phyloP scores from a whole-genome alignment of 768 basidiomycete species.

The Gloeostereum incarnatum region DNA sequence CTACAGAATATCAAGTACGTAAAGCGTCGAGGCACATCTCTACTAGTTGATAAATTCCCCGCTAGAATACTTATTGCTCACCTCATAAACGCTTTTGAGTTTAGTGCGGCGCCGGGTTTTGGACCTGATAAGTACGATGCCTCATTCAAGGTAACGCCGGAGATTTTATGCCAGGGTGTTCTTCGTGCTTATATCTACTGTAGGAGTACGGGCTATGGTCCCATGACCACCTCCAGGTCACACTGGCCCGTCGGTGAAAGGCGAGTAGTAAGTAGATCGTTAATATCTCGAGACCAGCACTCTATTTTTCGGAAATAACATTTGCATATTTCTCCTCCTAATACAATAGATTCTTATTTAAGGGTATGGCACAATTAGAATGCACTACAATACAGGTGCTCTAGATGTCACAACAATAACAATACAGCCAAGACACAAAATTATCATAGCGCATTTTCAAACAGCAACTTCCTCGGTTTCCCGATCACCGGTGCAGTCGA shows the following conservation, averaged over 20 bases:
- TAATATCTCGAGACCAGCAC: too few relatives aligned
- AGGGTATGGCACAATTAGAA: too few relatives aligned
- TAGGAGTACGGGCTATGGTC: background rate
- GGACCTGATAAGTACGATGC: conserved; percentile 11
- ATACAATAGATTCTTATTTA: too few relatives aligned
- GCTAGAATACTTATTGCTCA: conserved; percentile 10
- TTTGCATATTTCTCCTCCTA: too few relatives aligned
- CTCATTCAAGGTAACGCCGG: conserved; percentile 14
- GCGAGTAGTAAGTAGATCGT: too few relatives aligned
- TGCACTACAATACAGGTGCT: too few relatives aligned
- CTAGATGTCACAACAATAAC: too few relatives aligned
- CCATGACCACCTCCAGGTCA: background rate
- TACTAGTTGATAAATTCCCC: background rate
- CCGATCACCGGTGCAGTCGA: conserved; percentile 32
- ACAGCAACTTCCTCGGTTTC: conserved; percentile 40
- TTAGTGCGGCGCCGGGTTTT: conserved; percentile 10
- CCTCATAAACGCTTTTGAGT: conserved; percentile 9
- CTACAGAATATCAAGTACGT: conserved; percentile 18
- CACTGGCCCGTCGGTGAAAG: too few relatives aligned
- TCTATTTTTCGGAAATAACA: too few relatives aligned
- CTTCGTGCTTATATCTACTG: background rate
- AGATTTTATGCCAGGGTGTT: background rate
- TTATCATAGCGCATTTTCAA: conserved; percentile 33
- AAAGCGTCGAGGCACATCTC: too few relatives aligned
- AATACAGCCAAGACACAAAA: too few relatives aligned